Evolutionary conservation across 768 basidiomycete genomes (phyloP), one percentile per base, ranked within the genome.

Genomic region (Sarcodon sp.): DNA sequence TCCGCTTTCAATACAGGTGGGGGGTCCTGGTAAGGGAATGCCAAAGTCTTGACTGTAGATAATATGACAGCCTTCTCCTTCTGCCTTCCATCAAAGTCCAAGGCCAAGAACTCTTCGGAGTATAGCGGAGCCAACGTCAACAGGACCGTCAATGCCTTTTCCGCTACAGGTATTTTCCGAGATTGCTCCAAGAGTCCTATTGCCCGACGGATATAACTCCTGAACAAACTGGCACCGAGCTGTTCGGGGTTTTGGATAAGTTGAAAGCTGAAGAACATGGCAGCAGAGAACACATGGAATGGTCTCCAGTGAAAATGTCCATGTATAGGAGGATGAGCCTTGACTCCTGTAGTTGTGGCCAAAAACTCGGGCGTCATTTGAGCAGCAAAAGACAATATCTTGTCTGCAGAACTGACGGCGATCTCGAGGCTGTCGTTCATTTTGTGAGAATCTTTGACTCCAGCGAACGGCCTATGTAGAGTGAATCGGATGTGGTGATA

Each of bases 231-330:
- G 38, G 83, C 83, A 21, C 83, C 86, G 41, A 83, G 81, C 53
- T 87, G 85, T 51, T 84, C 83, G 45, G 85, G 82, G 55, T 85
- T 80, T 34, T 80, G 75, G 56, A 88, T 81, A 44, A 89, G 73
- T 56, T 89, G 86, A 66, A 88, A 88, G n/a, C 84, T 83, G 73
- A 89, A 87, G 66, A 89, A 89, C 80, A 89, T 87, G 44, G 84
- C 84, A 15, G 87, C 85, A 44, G 81, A 81, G 68, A 89, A 89
- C 55, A 82, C 77, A 58, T 90, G 86, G 66, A 83, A 85, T 0
- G 86, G 83, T 4, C 80, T 81, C 80, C 84, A 87, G 54, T 78
- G 79, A 75, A 89, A 80, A 62, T 90, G 87, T 3, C 83, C 85
- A 33, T 84, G 85, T 7, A 87, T 82, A 7, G 82, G 76, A 48